Evolutionary conservation across 1,139 yeast species (phyloP), one percentile per base, ranked within the genome.

Genomic region (Pichia sp.): DNA sequence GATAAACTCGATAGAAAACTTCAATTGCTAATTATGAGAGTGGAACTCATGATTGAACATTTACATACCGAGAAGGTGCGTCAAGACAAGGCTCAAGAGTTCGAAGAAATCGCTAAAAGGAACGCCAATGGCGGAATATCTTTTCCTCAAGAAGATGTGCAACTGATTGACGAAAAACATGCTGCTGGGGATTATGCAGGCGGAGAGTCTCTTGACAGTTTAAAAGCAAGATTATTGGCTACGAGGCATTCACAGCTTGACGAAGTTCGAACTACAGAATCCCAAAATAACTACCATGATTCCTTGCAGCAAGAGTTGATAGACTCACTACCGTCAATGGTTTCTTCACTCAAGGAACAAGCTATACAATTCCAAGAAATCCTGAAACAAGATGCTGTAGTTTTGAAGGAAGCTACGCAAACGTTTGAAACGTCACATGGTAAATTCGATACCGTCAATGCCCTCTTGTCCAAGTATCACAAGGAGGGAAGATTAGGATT

Each of bases 311-410:
- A 53, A 26, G 59, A 55, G 15, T 37, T 55, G n/a, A 38, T 56
- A 4, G 53, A 50, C n/a, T 44, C 56, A 3, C 40, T 56, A 6
- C 55, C 59, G 2, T 41, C 49, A 1, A 51, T 56, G 52, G 58
- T 56, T 1, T 25, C 47, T 1, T 45, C 55, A 3, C 35, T 55
- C 5, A 53, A 49, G 23, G 45, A 46, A n/a, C 56, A 56, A 32
- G 59, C 59, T 1, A 26, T 47, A 7, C 55, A 52, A 30, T 54
- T 56, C 32, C 59, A 56, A 30, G 52, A 53, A 25, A 28, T 53
- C 43, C 22, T 56, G 4, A 47, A 45, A 29, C 47, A 52, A 28
- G 60, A 56, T 42, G 59, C 59, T 2, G 42, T 31, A 3, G 47
- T 56, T 9, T 38, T 56, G 29, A 53, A 50, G 28, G 57, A 56